A percentile compares a stretch with the other conserved stretches of the same genome.
Evolutionary conservation across 2,329 filamentous ascomycete species (phyloP).

Genomic region (Fonsecaea monophora): DNA sequence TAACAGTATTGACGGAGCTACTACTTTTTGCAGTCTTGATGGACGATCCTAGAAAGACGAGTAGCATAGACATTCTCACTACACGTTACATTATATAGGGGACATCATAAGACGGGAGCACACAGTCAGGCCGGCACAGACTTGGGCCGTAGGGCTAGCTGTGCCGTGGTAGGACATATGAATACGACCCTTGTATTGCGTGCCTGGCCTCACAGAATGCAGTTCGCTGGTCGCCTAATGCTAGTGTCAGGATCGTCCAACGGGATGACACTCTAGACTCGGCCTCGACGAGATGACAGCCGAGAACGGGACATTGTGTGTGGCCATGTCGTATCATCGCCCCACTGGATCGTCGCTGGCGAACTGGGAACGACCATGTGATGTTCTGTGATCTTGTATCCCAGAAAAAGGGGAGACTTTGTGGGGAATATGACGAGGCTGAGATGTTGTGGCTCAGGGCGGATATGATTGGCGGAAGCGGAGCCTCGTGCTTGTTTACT

Average conservation of each 20-base stretch:
- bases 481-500: not conserved
- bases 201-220: not conserved
- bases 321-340: not conserved
- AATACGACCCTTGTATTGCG: not conserved
- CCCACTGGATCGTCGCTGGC: not conserved
- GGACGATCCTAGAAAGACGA: not conserved
- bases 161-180: not conserved
- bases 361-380: not conserved
- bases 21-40: not conserved
- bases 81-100: not conserved
- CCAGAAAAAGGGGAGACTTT: not conserved
- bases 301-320: not conserved
- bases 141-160: not conserved
- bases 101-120: not conserved
- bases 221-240: not conserved
- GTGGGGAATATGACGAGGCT: not conserved
- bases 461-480: slow-evolving; percentile 14
- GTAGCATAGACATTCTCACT: not conserved
- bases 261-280: not conserved
- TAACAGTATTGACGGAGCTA: not conserved
- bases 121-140: not conserved
- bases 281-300: not conserved
- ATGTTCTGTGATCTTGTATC: not conserved
- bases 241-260: not conserved
- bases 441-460: not conserved